Evolutionary conservation across 1,284 basidiomycete species (phyloP), one percentile per base, ranked within the genome.

Genomic region (Grifola frondosa): DNA sequence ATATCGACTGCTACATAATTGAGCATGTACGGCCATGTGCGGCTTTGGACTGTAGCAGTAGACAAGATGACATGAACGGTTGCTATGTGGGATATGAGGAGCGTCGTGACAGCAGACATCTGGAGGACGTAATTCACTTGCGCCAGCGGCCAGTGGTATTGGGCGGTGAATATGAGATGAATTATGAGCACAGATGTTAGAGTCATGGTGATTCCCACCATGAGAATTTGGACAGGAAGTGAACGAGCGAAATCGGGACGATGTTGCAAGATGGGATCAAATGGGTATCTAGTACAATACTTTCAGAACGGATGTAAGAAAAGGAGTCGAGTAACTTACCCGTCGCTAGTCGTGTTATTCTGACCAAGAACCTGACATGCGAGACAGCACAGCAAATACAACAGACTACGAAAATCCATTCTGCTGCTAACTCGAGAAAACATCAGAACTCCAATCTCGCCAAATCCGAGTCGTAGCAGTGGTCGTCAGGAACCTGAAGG

Each of bases 111-210:
- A 20, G 89, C 89, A 2, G 83, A 80, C 11, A 97, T 66, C 64
- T 98, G 96, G 22, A 98, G 81, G 45, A 84, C 72, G 64, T 90
- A 99, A 73, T 99, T 99, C 58, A 89, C 78, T 10, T 85, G 86
- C 1, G 93, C 92, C 30, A 99, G 84, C 0, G 93, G 92, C 75
- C 90, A 92, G 67, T 99, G 96, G 58, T 97, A 98, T 62, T 95
- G 91, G 0, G 88, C 88, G 15, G 97, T 98, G 69, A 99, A 98
- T 47, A 94, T 65, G 48, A 99, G 83, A 57, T 98, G 94, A 48
- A 96, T 81, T 57, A 96, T 74, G 22, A 99, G 83, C n/a, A 97
- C 86, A 35, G 78, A 72, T 33, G 91, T 80, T 45, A 99, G 82
- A 2, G 96, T 91, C 49, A 97, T 68, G 17, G 93, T 84, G 57